These are phyloP conservation scores for Polychaeton citri DNA, from an alignment of 2,329 filamentous ascomycete species.

Conservation along the genomic window DNA sequence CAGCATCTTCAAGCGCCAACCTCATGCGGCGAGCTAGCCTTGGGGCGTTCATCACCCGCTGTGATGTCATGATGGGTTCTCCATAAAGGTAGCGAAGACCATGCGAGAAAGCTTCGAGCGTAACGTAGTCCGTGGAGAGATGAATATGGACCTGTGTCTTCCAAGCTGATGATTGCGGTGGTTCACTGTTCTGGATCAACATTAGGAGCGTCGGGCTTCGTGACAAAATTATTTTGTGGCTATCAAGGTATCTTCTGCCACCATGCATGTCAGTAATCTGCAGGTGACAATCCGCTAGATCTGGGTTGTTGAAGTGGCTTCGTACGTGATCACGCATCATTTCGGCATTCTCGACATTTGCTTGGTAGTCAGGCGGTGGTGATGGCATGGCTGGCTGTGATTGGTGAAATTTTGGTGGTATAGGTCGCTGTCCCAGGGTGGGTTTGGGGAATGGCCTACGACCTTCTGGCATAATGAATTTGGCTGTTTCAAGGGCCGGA, in stretches of 20 bases:
- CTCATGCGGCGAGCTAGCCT: slow-evolving; percentile 11
- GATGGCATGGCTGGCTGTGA: too few relatives aligned
- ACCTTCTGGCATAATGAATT: not conserved
- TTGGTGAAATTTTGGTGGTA: slow-evolving; percentile 9
- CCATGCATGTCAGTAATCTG: slow-evolving; percentile 13
- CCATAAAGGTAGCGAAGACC: slow-evolving; percentile 20
- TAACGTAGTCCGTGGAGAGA: slow-evolving; percentile 11
- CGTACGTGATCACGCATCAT: slow-evolving; percentile 16
- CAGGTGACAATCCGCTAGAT: slow-evolving; percentile 19
- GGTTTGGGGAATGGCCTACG: not conserved
- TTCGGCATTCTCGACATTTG: slow-evolving; percentile 15
- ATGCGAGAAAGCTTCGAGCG: slow-evolving; percentile 13
- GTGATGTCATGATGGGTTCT: slow-evolving; percentile 11
- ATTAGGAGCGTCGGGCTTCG: slow-evolving; percentile 16
- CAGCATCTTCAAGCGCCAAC: slow-evolving; percentile 48
- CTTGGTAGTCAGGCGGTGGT: slow-evolving; percentile 9
- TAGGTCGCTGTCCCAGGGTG: slow-evolving; percentile 1
- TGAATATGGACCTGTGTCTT: slow-evolving; percentile 9
- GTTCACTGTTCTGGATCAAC: slow-evolving; percentile 10
- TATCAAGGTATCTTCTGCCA: slow-evolving; percentile 11
- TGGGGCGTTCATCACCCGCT: slow-evolving; percentile 1
- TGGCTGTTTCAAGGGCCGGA: not conserved
- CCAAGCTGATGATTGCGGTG: not conserved
- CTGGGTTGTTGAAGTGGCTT: slow-evolving; percentile 14
- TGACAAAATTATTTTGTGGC: slow-evolving; percentile 18